Percentiles rank a stretch among this genome's conserved stretches.
Conservation (phyloP, 2,329 filamentous ascomycete genomes). For the Fusarium palustre region DNA sequence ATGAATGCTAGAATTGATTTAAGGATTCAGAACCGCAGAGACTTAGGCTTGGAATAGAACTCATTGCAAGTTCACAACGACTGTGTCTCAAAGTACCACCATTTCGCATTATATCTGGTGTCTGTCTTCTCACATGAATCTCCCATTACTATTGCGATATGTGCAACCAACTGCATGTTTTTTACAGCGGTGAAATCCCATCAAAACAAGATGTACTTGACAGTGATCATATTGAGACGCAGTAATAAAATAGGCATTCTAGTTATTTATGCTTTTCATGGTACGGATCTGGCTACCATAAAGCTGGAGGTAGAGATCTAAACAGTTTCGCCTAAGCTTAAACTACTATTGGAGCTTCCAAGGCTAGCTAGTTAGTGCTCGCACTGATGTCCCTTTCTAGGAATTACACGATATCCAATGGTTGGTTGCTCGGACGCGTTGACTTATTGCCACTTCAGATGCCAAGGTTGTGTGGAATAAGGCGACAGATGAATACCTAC, state of each 20-base stretch:
- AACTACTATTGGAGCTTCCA: background rate
- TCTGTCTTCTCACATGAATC: too few relatives aligned
- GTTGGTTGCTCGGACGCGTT: background rate
- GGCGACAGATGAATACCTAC: background rate
- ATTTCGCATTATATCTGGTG: too few relatives aligned
- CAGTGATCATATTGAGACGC: background rate
- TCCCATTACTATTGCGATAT: background rate
- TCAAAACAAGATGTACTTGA: background rate
- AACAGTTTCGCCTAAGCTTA: background rate
- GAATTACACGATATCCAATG: background rate
- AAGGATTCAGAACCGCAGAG: background rate
- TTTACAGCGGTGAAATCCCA: background rate
- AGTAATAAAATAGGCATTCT: background rate
- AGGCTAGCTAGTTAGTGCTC: background rate
- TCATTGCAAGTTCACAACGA: background rate
- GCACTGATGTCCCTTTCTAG: background rate
- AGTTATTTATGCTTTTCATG: background rate
- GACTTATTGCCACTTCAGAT: background rate
- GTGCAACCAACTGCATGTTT: background rate
- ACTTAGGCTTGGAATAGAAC: background rate
- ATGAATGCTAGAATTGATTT: background rate
- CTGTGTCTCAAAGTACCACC: too few relatives aligned
- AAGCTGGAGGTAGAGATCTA: background rate
- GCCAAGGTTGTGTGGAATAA: background rate
- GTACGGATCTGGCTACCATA: background rate